Evolutionary conservation across 805 yeast genomes (phyloP), one percentile per base, ranked within the genome.

Genomic region (Yarrowia phangngaensis): DNA sequence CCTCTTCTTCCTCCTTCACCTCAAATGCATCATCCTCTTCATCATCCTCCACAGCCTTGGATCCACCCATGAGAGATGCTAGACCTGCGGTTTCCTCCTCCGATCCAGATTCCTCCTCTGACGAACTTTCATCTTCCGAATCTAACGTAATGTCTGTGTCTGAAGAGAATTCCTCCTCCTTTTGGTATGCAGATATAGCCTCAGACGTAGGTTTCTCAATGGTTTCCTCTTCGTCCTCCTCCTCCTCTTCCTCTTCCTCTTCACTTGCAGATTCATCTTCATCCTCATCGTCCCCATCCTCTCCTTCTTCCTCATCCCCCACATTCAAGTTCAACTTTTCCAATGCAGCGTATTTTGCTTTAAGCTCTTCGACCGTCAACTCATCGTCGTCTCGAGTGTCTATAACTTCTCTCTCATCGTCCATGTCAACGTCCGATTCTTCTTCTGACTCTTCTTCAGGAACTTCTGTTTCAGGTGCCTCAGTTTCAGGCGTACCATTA

Each of bases 351-450:
- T 83, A 79, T 62, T 82, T 80, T 53, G 70, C 68, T 34, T 69
- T 67, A 55, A 80, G 70, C 58, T 78, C 75, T 32, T 78, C 82
- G 1, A 79, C 70, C 0, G 81, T 65, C 31, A 81, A 64, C 20
- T 71, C 64, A 54, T 68, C 69, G 54, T 79, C 85, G 33, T 69
- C 71, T 5, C 60, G 63, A 20, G 54, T 59, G 8, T 51, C 50
- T 11, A 35, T 51, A n/a, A 54, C 60, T 11, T 59, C 59, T 20
- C 59, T 58, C 31, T 60, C 64, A 15, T 62, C 47, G 20, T 40
- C 54, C 29, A 28, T 32, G 13, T 73, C 74, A 27, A 74, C 77
- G 3, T 75, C 69, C 4, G 76, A 62, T 23, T 76, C 60, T 20
- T 68, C 64, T 56, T 66, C 66, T 52, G 75, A 80, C 54, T 68